Percentiles rank a stretch among this genome's conserved stretches.
Evolutionary conservation across 352 stramenopile genomes (phyloP).

Genomic region (Pythium apleroticum): DNA sequence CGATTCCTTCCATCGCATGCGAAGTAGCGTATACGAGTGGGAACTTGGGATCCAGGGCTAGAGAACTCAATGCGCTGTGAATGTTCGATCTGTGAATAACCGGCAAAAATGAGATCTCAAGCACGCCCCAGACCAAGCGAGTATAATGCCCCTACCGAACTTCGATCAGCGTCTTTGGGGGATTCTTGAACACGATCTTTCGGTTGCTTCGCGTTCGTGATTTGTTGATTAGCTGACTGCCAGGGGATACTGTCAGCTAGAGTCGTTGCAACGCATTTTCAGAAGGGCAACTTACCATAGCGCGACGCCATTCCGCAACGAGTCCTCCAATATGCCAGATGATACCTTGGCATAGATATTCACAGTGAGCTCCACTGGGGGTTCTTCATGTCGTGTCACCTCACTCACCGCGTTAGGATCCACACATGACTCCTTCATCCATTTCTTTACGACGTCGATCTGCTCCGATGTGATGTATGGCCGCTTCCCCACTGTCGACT

Average conservation of each 20-base stretch:
- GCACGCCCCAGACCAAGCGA: no score
- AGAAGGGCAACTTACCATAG: constrained; percentile 31
- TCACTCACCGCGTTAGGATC: constrained; percentile 12
- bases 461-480: constrained; percentile 36
- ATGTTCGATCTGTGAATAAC: constrained; percentile 12
- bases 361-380: not conserved
- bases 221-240: constrained; percentile 9
- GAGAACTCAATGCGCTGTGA: not conserved
- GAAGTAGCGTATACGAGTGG: constrained; percentile 18
- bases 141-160: constrained; percentile 21
- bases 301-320: constrained; percentile 38
- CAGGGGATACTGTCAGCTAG: not conserved
- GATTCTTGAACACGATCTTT: constrained; percentile 1
- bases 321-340: constrained; percentile 32
- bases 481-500: not conserved
- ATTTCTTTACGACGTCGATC: constrained; percentile 26
- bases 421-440: constrained; percentile 23
- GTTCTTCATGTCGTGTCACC: not conserved
- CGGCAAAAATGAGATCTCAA: no score
- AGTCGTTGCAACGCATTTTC: no score
- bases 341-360: constrained; percentile 15
- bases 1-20: constrained; percentile 35
- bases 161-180: constrained; percentile 20
- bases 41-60: constrained; percentile 1
- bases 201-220: not conserved